phyloP scores from a whole-genome alignment of 1,284 basidiomycete genomes.

The Cryptococcus jaspeensis region DNA sequence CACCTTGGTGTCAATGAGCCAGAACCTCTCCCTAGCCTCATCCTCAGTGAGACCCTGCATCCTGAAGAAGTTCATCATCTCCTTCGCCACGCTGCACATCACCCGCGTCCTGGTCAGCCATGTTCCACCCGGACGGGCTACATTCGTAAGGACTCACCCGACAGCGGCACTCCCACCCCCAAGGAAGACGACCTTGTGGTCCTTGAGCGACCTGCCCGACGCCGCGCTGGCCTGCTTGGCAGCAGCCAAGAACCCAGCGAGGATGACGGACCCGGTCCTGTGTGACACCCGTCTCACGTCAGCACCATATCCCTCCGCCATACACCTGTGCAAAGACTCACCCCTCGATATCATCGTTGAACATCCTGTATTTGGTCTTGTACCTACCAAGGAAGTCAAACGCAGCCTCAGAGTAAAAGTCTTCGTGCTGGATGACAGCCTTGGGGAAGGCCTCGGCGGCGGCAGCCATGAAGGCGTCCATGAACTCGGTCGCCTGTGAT shows the following conservation, averaged over 20 bases:
- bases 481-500: constrained; percentile 61
- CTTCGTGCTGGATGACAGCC: constrained; percentile 85
- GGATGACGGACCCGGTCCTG: constrained; percentile 83
- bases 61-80: constrained; percentile 85
- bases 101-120: not conserved
- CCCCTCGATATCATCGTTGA: constrained; percentile 85
- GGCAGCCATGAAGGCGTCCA: constrained; percentile 90
- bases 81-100: constrained; percentile 67
- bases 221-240: constrained; percentile 72
- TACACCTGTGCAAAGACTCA: constrained; percentile 25
- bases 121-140: too few species aligned
- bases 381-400: constrained; percentile 77
- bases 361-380: constrained; percentile 71
- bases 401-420: constrained; percentile 82
- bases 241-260: constrained; percentile 86
- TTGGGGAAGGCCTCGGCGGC: constrained; percentile 73
- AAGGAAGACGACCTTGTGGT: constrained; percentile 87
- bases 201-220: constrained; percentile 65
- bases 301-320: not conserved
- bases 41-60: constrained; percentile 68
- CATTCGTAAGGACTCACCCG: constrained; percentile 23
- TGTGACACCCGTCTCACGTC: not conserved
- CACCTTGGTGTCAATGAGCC: constrained; percentile 72
- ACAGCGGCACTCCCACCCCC: constrained; percentile 49
- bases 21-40: constrained; percentile 76